Evolutionary conservation across 2,329 filamentous ascomycete genomes (phyloP).

Genomic region (Escovopsis sp.): DNA sequence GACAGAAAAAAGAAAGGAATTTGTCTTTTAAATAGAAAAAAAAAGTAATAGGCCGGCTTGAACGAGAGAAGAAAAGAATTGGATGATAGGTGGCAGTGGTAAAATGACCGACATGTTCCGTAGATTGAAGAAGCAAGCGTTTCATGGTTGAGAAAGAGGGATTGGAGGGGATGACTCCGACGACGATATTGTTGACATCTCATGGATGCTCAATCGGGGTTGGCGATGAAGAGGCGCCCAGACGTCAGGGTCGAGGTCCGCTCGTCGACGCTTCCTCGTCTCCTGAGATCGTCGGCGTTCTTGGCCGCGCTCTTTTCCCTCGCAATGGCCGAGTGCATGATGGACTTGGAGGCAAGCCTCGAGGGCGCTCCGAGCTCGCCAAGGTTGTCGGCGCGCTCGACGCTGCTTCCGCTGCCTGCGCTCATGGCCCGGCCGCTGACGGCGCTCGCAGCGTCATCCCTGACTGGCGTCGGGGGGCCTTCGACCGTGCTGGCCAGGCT

Average conservation of each 20-base stretch:
- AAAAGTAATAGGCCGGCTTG: too few relatives aligned
- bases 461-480: constrained; percentile 8
- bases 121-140: too few relatives aligned
- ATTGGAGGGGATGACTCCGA: too few relatives aligned
- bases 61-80: too few relatives aligned
- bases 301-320: constrained; percentile 48
- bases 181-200: not conserved
- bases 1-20: too few relatives aligned
- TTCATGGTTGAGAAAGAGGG: too few relatives aligned
- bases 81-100: too few relatives aligned
- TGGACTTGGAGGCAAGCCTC: constrained; percentile 42
- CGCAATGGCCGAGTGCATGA: constrained; percentile 41
- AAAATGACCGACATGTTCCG: too few relatives aligned
- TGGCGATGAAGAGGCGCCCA: constrained; percentile 69
- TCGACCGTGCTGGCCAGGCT: constrained; percentile 33
- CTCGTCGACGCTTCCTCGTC: constrained; percentile 74
- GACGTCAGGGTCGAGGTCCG: constrained; percentile 60
- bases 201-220: constrained; percentile 45
- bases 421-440: constrained; percentile 33
- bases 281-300: constrained; percentile 54
- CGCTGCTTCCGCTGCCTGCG: constrained; percentile 40
- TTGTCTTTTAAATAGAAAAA: too few relatives aligned
- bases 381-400: constrained; percentile 45
- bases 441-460: constrained; percentile 23
- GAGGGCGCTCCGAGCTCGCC: constrained; percentile 36